Evolutionary conservation across 345 rosid genomes (phyloP).

Genomic region (Euphorbia peplus): DNA sequence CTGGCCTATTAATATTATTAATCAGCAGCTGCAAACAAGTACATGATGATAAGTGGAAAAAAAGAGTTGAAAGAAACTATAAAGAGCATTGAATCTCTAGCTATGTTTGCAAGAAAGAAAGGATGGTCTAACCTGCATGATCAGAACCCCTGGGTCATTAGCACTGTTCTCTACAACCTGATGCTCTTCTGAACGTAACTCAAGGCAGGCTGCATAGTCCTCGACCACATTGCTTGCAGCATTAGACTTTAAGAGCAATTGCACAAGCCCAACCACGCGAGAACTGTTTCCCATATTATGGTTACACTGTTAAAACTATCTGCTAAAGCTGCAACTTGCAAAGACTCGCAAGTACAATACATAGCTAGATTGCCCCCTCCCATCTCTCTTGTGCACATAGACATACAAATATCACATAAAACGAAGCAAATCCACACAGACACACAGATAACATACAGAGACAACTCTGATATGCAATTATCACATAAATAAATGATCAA

Average conservation of each 20-base stretch:
- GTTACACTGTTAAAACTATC: not conserved
- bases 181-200: conserved; percentile 68
- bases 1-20: conserved; percentile 77
- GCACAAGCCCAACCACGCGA: conserved; percentile 89
- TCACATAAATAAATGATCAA: not conserved
- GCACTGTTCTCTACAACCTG: conserved; percentile 60
- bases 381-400: not conserved
- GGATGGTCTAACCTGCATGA: conserved; percentile 67
- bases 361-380: not conserved
- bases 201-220: conserved; percentile 95
- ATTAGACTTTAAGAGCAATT: conserved; percentile 69
- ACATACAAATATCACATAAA: not conserved
- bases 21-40: conserved; percentile 67
- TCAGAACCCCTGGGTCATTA: conserved; percentile 81
- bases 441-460: conserved; percentile 1
- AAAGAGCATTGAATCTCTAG: not conserved
- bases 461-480: conserved; percentile 9
- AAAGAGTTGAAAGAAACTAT: not conserved
- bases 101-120: not conserved
- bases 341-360: no score
- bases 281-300: conserved; percentile 48
- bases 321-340: not conserved
- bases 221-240: conserved; percentile 65
- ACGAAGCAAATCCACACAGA: not conserved
- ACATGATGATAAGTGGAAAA: conserved; percentile 4